Evolutionary conservation across 768 basidiomycete genomes (phyloP).

Genomic region (Tulasnella sp.): DNA sequence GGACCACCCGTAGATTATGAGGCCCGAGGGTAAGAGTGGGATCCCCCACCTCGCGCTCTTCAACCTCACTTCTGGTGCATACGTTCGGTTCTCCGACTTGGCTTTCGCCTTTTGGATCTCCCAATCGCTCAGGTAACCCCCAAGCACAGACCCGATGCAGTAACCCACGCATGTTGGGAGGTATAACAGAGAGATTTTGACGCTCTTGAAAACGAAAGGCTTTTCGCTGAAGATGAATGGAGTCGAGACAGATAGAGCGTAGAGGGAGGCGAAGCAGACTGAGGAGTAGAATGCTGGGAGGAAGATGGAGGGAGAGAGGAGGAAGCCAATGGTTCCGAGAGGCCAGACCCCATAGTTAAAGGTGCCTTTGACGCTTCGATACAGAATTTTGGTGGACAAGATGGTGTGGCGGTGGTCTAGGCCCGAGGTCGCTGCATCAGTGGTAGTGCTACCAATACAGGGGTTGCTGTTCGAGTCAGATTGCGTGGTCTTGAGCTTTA

Average conservation of each 20-base stretch:
- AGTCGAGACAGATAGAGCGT: conserved; percentile 11
- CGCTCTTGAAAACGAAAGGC: conserved; percentile 11
- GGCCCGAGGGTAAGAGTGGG: conserved; percentile 14
- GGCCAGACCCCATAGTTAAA: conserved; percentile 9
- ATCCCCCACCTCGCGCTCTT: conserved; percentile 14
- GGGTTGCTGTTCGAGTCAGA: background rate
- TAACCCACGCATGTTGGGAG: conserved; percentile 14
- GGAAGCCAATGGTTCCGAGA: conserved; percentile 10
- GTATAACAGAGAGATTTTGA: conserved; percentile 15
- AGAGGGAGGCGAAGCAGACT: conserved; percentile 17
- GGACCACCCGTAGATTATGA: conserved; percentile 17
- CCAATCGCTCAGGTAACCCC: conserved; percentile 17
- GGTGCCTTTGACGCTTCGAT: background rate
- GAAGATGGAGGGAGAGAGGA: conserved; percentile 22
- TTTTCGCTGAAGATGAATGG: conserved; percentile 12
- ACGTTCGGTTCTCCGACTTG: conserved; percentile 3
- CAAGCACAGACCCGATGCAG: conserved; percentile 12
- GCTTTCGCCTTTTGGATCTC: conserved; percentile 2
- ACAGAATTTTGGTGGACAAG: background rate
- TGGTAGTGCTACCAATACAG: background rate
- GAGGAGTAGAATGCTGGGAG: conserved; percentile 23
- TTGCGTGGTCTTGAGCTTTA: conserved; percentile 10
- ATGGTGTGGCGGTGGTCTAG: background rate
- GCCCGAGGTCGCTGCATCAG: background rate
- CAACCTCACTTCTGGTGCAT: conserved; percentile 15